These are phyloP conservation scores for Acaromyces ingoldii DNA, from an alignment of 1,284 basidiomycete species.

Conservation along the genomic window DNA sequence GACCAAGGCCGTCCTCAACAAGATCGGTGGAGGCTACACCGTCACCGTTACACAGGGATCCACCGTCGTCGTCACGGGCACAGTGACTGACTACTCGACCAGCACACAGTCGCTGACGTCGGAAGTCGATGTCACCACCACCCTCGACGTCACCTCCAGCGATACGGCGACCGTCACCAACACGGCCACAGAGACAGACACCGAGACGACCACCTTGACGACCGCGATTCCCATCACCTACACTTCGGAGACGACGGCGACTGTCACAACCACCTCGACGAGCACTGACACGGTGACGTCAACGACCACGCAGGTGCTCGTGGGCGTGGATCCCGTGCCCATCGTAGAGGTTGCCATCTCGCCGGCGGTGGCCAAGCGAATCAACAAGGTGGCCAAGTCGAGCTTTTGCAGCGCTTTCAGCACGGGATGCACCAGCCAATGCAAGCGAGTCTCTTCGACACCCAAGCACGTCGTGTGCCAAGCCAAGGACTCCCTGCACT, in stretches of 20 bases:
- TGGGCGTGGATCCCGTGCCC: background rate
- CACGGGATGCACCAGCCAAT: background rate
- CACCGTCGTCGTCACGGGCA: constrained; percentile 4
- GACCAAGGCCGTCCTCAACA: background rate
- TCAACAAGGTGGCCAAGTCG: background rate
- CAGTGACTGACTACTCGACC: constrained; percentile 2
- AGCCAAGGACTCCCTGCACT: background rate
- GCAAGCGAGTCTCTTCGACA: background rate
- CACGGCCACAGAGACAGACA: background rate
- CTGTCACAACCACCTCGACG: background rate
- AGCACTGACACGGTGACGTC: background rate
- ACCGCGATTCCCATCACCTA: background rate
- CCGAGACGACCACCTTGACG: background rate
- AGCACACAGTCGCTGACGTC: background rate
- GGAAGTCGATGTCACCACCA: background rate
- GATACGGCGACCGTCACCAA: background rate
- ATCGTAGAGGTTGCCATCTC: background rate
- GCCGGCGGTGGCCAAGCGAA: background rate
- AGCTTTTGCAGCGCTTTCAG: background rate
- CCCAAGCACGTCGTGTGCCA: background rate
- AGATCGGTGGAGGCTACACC: background rate
- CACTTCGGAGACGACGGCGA: background rate
- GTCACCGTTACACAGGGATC: background rate
- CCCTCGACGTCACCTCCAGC: background rate
- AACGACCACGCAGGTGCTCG: background rate